These are phyloP conservation scores for Candida tammaniensis DNA, from an alignment of 805 yeast genomes.

Conservation along the genomic window DNA sequence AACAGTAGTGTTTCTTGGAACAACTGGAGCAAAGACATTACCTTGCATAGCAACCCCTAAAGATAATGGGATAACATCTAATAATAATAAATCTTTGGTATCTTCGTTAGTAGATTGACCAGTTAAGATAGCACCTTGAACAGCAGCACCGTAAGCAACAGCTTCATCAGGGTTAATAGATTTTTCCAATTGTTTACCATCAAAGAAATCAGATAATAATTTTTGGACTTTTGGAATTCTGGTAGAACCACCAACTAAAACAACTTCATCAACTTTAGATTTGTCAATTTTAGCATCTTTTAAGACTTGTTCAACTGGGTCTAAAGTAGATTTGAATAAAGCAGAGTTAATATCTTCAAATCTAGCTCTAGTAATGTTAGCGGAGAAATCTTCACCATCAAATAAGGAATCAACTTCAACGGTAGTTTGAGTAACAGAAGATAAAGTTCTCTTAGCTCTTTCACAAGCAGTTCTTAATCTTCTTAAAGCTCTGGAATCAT, in stretches of 20 bases:
- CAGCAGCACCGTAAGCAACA: slow-evolving; percentile 52
- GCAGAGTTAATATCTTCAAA: slow-evolving; percentile 50
- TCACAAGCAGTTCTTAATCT: slow-evolving; percentile 53
- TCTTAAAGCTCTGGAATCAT: slow-evolving; percentile 49
- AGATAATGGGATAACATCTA: slow-evolving; percentile 50
- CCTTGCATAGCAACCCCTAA: slow-evolving; percentile 52
- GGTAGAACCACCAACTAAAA: slow-evolving; percentile 51
- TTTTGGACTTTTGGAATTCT: slow-evolving; percentile 52
- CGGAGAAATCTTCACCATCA: slow-evolving; percentile 50
- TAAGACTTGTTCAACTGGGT: slow-evolving; percentile 49
- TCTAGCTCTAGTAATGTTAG: slow-evolving; percentile 50
- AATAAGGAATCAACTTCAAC: slow-evolving; percentile 49
- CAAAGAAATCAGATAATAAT: slow-evolving; percentile 49
- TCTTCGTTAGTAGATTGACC: slow-evolving; percentile 49
- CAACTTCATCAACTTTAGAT: slow-evolving; percentile 45
- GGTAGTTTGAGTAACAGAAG: slow-evolving; percentile 49
- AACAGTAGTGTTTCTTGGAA: slow-evolving; percentile 51
- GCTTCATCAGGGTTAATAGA: slow-evolving; percentile 52
- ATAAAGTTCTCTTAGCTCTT: slow-evolving; percentile 51
- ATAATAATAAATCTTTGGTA: slow-evolving; percentile 49
- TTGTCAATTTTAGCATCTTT: slow-evolving; percentile 45
- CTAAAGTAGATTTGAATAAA: slow-evolving; percentile 49
- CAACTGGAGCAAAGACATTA: slow-evolving; percentile 50
- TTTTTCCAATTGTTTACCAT: slow-evolving; percentile 49
- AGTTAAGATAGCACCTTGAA: slow-evolving; percentile 50